phyloP scores from a whole-genome alignment of 2,329 filamentous ascomycete genomes.

The Macrophomina phaseolina region DNA sequence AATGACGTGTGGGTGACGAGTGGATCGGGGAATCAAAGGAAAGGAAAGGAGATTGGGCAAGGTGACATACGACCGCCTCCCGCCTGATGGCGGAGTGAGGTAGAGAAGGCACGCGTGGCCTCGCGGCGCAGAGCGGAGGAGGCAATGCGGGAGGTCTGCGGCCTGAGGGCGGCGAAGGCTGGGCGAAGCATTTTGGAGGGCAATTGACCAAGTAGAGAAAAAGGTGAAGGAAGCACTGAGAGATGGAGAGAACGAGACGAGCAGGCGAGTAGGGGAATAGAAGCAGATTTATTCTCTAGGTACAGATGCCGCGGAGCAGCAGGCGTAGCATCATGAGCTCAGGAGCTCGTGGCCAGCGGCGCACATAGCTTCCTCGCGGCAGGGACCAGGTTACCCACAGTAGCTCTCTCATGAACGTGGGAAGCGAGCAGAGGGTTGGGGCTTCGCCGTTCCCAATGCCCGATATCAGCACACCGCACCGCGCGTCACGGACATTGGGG shows the following conservation, averaged over 20 bases:
- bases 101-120: slow-evolving; percentile 16
- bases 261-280: neutral
- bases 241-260: neutral
- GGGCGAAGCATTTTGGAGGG: slow-evolving; percentile 2
- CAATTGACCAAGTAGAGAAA: neutral
- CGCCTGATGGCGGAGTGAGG: slow-evolving; percentile 11
- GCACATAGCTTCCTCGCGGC: slow-evolving; percentile 7
- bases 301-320: neutral
- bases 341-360: neutral
- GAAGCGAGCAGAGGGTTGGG: neutral
- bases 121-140: slow-evolving; percentile 4
- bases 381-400: neutral
- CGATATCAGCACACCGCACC: slow-evolving; percentile 18
- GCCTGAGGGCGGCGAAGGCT: slow-evolving; percentile 5
- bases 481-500: neutral
- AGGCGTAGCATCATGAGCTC: neutral
- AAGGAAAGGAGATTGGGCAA: too few relatives aligned
- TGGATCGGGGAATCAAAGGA: neutral
- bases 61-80: slow-evolving; percentile 6
- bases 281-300: neutral
- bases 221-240: neutral
- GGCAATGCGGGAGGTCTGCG: neutral
- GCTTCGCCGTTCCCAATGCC: neutral
- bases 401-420: neutral
- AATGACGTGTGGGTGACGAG: neutral